A percentile compares a stretch with the other conserved stretches of the same genome.
Conservation (phyloP, 2,329 filamentous ascomycete species). For the Peltaster fructicola region DNA sequence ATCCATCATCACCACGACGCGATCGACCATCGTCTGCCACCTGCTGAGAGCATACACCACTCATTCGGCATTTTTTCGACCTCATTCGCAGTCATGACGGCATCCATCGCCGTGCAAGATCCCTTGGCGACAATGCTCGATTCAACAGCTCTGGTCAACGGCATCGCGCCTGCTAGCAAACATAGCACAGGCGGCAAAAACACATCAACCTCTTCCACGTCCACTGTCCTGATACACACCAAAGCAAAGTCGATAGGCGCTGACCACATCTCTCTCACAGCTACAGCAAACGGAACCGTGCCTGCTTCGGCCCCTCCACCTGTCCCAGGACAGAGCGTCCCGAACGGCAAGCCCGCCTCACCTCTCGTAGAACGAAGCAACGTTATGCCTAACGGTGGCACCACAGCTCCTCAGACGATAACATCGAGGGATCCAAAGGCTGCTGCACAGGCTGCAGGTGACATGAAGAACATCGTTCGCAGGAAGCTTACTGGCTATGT, state of each 20-base stretch:
- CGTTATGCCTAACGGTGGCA: slow-evolving; percentile 33
- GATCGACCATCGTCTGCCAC: too few relatives aligned
- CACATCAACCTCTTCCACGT: too few relatives aligned
- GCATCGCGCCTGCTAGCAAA: slow-evolving; percentile 7
- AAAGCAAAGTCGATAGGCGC: slow-evolving; percentile 5
- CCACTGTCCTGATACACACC: slow-evolving; percentile 6
- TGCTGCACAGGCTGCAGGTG: slow-evolving; percentile 29
- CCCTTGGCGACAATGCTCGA: slow-evolving; percentile 5
- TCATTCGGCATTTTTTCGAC: too few relatives aligned
- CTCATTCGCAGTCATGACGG: too few relatives aligned
- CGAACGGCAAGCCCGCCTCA: slow-evolving; percentile 35
- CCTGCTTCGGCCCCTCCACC: slow-evolving; percentile 25
- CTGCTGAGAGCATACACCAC: too few relatives aligned
- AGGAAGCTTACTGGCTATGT: slow-evolving; percentile 97
- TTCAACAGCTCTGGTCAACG: slow-evolving; percentile 4
- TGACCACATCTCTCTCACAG: slow-evolving; percentile 15
- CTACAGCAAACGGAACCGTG: slow-evolving; percentile 25
- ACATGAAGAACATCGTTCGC: slow-evolving; percentile 86
- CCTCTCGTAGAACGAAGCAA: slow-evolving; percentile 42
- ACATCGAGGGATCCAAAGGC: slow-evolving; percentile 47
- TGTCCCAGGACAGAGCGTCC: slow-evolving; percentile 21
- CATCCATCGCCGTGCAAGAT: slow-evolving; percentile 3
- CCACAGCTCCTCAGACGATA: slow-evolving; percentile 37
- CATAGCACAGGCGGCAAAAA: slow-evolving; percentile 10
- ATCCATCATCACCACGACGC: slow-evolving; percentile 5